Conservation (phyloP, 352 stramenopile species). For the Globisporangium sylvaticum region DNA sequence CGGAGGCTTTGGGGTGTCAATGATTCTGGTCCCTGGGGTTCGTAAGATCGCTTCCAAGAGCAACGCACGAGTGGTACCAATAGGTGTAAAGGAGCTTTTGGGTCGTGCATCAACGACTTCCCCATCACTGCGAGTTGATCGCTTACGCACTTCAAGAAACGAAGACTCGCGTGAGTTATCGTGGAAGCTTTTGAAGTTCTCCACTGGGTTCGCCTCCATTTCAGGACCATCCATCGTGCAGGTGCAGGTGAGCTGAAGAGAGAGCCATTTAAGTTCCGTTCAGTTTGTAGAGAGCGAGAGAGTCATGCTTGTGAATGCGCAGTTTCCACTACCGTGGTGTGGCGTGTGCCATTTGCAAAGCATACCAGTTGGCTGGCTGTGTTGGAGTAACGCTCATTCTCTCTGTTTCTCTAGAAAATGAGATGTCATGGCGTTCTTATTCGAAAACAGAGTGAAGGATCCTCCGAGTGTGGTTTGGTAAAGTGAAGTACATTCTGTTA, state of each 20-base stretch:
- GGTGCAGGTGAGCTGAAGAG: not conserved
- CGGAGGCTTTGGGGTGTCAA: not conserved
- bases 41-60: not conserved
- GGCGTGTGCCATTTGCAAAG: not conserved
- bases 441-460: not conserved
- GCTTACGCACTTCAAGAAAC: not conserved
- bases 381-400: too few species aligned
- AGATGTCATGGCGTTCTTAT: too few species aligned
- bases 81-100: not conserved
- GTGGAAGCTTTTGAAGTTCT: not conserved
- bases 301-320: not conserved
- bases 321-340: not conserved
- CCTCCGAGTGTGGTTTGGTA: not conserved
- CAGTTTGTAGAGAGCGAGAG: not conserved
- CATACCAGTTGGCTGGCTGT: too few species aligned
- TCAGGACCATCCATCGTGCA: not conserved
- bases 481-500: not conserved
- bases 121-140: too few species aligned
- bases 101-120: too few species aligned
- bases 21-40: not conserved
- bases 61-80: too few species aligned
- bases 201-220: not conserved
- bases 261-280: not conserved
- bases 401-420: too few species aligned
- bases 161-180: not conserved